Conservation (phyloP, 371 early-diverging fungal species). For the Dinochytrium kinnereticum region DNA sequence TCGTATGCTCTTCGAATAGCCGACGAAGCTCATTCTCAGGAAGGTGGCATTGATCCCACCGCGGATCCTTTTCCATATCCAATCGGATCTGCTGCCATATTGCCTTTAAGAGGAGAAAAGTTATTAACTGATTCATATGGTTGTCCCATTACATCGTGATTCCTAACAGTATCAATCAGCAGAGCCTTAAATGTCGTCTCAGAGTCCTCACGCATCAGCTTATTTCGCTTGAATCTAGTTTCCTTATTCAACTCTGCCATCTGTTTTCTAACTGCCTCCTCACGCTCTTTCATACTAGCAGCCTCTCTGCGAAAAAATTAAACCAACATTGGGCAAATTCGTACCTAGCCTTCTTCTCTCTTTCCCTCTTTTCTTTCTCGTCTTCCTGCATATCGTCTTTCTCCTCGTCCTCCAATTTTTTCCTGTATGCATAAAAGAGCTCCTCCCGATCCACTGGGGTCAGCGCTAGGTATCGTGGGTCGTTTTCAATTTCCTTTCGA, state of each 20-base stretch:
- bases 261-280: constrained; percentile 50
- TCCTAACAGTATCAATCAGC: constrained; percentile 48
- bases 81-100: constrained; percentile 29
- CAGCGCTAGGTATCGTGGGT: constrained; percentile 62
- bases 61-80: constrained; percentile 39
- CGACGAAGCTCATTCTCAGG: constrained; percentile 28
- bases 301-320: constrained; percentile 37
- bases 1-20: constrained; percentile 43
- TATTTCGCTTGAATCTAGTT: constrained; percentile 21
- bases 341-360: constrained; percentile 46
- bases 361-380: constrained; percentile 45
- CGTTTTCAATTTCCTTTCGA: constrained; percentile 60
- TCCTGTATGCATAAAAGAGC: constrained; percentile 64
- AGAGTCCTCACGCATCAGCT: constrained; percentile 42
- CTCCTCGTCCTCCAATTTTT: constrained; percentile 42
- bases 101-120: constrained; percentile 16
- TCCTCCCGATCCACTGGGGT: constrained; percentile 64
- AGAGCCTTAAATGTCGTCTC: constrained; percentile 34
- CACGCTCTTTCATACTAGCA: constrained; percentile 51
- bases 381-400: constrained; percentile 19
- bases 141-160: constrained; percentile 22
- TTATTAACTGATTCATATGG: background rate
- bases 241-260: constrained; percentile 33
- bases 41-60: constrained; percentile 33
- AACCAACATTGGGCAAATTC: background rate